Percentiles rank a stretch among this genome's conserved stretches.
These are phyloP conservation scores for Calonectria naviculata DNA, from an alignment of 2,329 filamentous ascomycete species.

Conservation along the genomic window DNA sequence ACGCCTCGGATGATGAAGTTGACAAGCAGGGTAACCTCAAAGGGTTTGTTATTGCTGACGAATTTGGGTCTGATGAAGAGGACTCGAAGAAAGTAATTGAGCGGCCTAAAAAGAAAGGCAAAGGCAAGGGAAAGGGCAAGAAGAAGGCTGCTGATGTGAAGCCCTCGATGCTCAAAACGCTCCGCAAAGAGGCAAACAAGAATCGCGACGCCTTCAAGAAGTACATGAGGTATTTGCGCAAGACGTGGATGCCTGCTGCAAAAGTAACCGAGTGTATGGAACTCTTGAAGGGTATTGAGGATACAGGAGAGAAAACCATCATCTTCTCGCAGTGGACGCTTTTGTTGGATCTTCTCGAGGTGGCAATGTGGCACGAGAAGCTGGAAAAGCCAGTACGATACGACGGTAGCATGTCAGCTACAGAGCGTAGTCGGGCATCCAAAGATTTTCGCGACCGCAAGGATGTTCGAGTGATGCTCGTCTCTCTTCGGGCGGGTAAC, in stretches of 20 bases:
- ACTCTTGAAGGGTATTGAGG: conserved; percentile 75
- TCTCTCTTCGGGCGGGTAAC: conserved; percentile 83
- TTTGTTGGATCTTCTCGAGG: conserved; percentile 78
- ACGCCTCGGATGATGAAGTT: conserved; percentile 46
- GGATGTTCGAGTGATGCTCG: conserved; percentile 79
- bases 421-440: conserved; percentile 76
- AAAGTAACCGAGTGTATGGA: conserved; percentile 85
- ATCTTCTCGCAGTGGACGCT: conserved; percentile 85
- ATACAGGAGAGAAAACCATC: conserved; percentile 75
- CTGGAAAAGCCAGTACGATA: conserved; percentile 76
- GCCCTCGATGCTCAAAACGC: conserved; percentile 67
- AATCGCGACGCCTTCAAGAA: conserved; percentile 73
- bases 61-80: conserved; percentile 44
- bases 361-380: conserved; percentile 74
- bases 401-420: conserved; percentile 82
- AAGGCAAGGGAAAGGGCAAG: conserved; percentile 51
- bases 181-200: conserved; percentile 74
- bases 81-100: conserved; percentile 31
- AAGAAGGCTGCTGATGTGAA: conserved; percentile 57
- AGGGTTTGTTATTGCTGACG: conserved; percentile 64
- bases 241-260: conserved; percentile 79
- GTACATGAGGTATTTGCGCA: conserved; percentile 76
- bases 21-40: conserved; percentile 56
- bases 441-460: conserved; percentile 72
- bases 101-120: conserved; percentile 30